Conservation (phyloP, 1,284 basidiomycete species). For the Boletellus deceptivus region DNA sequence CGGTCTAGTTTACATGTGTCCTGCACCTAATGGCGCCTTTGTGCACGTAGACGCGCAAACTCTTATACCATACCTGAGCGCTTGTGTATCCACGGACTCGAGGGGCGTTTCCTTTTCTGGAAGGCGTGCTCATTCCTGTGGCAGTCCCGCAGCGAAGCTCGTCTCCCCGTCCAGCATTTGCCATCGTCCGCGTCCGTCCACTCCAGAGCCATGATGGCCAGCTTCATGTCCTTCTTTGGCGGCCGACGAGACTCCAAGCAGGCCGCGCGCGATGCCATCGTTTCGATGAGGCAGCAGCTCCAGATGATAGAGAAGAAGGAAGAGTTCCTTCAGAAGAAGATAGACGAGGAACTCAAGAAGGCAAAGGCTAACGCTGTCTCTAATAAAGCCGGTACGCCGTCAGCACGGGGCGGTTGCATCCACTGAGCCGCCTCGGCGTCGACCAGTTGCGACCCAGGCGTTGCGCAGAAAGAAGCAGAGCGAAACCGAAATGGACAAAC, state of each 20-base stretch:
- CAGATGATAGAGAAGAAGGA: constrained; percentile 99
- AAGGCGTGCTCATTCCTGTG: constrained; percentile 10
- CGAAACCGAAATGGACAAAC: constrained; percentile 85
- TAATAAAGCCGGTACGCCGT: constrained; percentile 85
- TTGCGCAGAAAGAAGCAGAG: constrained; percentile 92
- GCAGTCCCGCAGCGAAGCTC: constrained; percentile 5
- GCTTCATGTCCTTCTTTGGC: constrained; percentile 84
- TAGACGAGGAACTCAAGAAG: constrained; percentile 92
- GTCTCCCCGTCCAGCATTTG: background rate
- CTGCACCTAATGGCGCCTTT: constrained; percentile 28
- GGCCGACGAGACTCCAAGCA: constrained; percentile 77
- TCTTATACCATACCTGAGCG: constrained; percentile 28
- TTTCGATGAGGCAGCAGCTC: constrained; percentile 81
- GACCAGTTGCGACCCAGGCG: constrained; percentile 71
- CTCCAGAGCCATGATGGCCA: constrained; percentile 65
- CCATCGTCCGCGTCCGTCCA: constrained; percentile 2
- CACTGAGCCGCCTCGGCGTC: constrained; percentile 7
- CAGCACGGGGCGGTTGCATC: constrained; percentile 4
- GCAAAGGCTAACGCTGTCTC: constrained; percentile 91
- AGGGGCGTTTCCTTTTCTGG: constrained; percentile 27
- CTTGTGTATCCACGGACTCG: background rate
- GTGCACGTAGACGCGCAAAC: constrained; percentile 25
- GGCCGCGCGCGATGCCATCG: constrained; percentile 83
- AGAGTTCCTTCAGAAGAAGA: constrained; percentile 94
- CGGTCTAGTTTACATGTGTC: constrained; percentile 27